phyloP scores from a whole-genome alignment of 2,329 filamentous ascomycete species.

The Arthrobotrys entomopaga region DNA sequence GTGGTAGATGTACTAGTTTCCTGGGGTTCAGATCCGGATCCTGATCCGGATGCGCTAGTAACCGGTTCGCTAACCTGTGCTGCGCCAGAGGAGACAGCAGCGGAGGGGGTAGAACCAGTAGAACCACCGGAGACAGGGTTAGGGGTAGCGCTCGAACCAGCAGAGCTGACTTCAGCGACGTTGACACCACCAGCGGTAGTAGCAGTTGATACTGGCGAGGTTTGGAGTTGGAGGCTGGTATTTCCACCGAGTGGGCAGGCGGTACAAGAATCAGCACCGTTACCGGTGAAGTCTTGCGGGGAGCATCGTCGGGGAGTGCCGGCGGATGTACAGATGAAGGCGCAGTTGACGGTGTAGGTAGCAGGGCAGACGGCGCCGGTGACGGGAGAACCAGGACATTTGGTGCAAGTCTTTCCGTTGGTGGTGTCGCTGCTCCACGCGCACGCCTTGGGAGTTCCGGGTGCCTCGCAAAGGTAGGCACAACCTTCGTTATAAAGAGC shows the following conservation, averaged over 20 bases:
- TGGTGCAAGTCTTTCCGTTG: background rate
- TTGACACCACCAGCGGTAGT: background rate
- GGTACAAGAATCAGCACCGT: constrained; percentile 8
- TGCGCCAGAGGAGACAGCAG: background rate
- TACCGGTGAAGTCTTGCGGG: constrained; percentile 9
- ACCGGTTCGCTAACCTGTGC: background rate
- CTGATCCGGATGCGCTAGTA: background rate
- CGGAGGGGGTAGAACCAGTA: background rate
- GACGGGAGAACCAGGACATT: constrained; percentile 6
- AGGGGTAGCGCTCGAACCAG: background rate
- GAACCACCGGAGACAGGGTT: background rate
- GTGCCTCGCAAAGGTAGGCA: constrained; percentile 14
- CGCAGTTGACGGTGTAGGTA: constrained; percentile 6
- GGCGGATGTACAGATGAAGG: constrained; percentile 3
- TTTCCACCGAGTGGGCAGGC: constrained; percentile 3
- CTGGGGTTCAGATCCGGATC: background rate
- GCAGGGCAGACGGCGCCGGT: constrained; percentile 14
- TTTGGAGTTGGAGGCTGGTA: constrained; percentile 5
- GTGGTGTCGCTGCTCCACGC: background rate
- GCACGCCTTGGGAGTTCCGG: constrained; percentile 15
- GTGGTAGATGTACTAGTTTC: background rate
- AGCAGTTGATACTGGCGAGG: background rate
- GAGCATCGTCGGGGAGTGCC: constrained; percentile 16
- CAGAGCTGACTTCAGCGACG: background rate
- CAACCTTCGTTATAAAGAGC: background rate